Evolutionary conservation across 345 rosid genomes (phyloP).

Genomic region (Gossypium turneri): DNA sequence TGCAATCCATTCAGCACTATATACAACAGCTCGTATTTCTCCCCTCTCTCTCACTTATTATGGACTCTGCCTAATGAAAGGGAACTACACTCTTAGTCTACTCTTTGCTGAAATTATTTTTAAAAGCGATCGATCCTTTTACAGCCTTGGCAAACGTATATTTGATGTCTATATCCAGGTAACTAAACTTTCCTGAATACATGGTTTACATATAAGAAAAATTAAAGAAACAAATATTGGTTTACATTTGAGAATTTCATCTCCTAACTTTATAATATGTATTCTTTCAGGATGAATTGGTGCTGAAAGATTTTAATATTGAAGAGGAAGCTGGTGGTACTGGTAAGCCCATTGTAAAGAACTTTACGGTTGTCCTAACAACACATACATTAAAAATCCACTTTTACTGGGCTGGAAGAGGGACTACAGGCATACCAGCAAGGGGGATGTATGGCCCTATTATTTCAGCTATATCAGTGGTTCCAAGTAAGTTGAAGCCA

Average conservation of each 20-base stretch:
- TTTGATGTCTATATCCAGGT: slow-evolving; percentile 87
- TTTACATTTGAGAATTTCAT: not conserved
- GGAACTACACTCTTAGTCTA: slow-evolving; percentile 71
- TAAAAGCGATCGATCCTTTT: slow-evolving; percentile 44
- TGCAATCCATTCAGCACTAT: slow-evolving; percentile 33
- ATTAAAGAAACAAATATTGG: not conserved
- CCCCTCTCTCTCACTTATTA: slow-evolving; percentile 79
- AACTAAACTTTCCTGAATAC: not conserved
- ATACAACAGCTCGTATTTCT: slow-evolving; percentile 65
- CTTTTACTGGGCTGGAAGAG: slow-evolving; percentile 72
- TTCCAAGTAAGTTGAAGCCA: slow-evolving; percentile 42
- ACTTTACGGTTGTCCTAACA: slow-evolving; percentile 29
- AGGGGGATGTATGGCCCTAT: slow-evolving; percentile 77
- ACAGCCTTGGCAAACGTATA: slow-evolving; percentile 61
- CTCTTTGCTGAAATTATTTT: slow-evolving; percentile 84
- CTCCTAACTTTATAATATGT: not conserved
- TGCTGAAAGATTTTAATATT: slow-evolving; percentile 54
- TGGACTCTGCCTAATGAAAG: slow-evolving; percentile 70
- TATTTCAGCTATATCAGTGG: slow-evolving; percentile 69
- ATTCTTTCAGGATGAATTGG: slow-evolving; percentile 41
- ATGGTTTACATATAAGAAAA: not conserved
- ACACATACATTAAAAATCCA: slow-evolving; percentile 55
- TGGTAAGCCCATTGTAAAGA: slow-evolving; percentile 40
- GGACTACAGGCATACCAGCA: slow-evolving; percentile 62
- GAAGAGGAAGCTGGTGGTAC: slow-evolving; percentile 56